These are phyloP conservation scores for Thielaviopsis musarum DNA, from an alignment of 2,329 filamentous ascomycete genomes.

Conservation along the genomic window DNA sequence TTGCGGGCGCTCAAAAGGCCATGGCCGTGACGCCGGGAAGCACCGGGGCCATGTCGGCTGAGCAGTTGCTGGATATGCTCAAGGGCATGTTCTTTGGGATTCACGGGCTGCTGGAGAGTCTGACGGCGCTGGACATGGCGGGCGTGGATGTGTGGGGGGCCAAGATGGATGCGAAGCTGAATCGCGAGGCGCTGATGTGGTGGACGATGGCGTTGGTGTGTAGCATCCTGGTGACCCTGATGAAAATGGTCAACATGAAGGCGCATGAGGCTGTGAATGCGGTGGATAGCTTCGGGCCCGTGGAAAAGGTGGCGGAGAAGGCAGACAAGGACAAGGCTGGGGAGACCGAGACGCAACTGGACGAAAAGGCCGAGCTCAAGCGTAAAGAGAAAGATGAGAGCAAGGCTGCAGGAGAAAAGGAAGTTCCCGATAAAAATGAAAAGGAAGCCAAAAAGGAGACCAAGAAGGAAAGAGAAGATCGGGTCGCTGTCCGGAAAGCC, in stretches of 20 bases:
- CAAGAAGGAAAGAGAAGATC: not conserved
- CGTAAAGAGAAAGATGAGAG: slow-evolving; percentile 20
- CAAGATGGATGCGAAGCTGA: slow-evolving; percentile 28
- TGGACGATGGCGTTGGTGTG: slow-evolving; percentile 49
- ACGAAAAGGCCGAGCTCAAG: slow-evolving; percentile 17
- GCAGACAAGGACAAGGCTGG: slow-evolving; percentile 7
- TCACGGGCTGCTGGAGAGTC: slow-evolving; percentile 50
- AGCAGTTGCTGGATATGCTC: slow-evolving; percentile 28
- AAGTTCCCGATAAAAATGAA: not conserved
- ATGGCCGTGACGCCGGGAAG: slow-evolving; percentile 17
- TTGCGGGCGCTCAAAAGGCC: slow-evolving; percentile 20
- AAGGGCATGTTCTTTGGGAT: slow-evolving; percentile 44
- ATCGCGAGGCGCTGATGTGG: slow-evolving; percentile 47
- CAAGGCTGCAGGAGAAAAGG: slow-evolving; percentile 16
- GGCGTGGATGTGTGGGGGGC: slow-evolving; percentile 27
- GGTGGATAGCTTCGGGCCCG: slow-evolving; percentile 5
- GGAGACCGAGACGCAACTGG: slow-evolving; percentile 15
- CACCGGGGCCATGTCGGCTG: not conserved
- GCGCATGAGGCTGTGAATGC: slow-evolving; percentile 20
- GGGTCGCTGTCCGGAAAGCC: not conserved
- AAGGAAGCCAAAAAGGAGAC: not conserved
- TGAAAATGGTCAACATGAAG: slow-evolving; percentile 25
- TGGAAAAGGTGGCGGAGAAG: slow-evolving; percentile 12
- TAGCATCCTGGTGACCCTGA: slow-evolving; percentile 27
- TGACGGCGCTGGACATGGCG: slow-evolving; percentile 40